These are phyloP conservation scores for Akanthomyces muscarius DNA, from an alignment of 2,329 filamentous ascomycete genomes.

Conservation along the genomic window DNA sequence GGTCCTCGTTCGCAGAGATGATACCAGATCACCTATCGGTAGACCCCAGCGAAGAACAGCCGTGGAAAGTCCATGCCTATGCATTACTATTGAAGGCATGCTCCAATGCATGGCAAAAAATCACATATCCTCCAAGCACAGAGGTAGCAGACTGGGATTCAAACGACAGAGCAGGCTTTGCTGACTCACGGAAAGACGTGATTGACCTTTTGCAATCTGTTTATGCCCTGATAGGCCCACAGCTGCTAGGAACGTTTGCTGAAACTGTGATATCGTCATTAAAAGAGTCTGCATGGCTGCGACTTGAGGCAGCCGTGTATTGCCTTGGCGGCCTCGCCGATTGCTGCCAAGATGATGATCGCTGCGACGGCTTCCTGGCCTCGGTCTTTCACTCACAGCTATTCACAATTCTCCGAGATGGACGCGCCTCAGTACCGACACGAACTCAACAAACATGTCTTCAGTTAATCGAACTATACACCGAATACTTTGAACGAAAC, in stretches of 20 bases:
- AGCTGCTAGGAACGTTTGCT: slow-evolving; percentile 54
- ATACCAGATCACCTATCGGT: slow-evolving; percentile 46
- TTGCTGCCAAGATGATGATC: slow-evolving; percentile 54
- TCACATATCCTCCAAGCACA: slow-evolving; percentile 59
- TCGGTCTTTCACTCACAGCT: slow-evolving; percentile 60
- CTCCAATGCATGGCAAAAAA: slow-evolving; percentile 64
- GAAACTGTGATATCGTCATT: slow-evolving; percentile 51
- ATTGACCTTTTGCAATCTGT: slow-evolving; percentile 70
- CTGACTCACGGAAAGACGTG: slow-evolving; percentile 73
- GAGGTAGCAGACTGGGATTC: slow-evolving; percentile 65
- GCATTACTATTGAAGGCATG: slow-evolving; percentile 55
- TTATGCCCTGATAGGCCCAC: slow-evolving; percentile 57
- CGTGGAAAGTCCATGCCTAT: background rate
- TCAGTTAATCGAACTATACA: slow-evolving; percentile 66
- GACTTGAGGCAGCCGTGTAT: slow-evolving; percentile 58
- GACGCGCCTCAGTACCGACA: slow-evolving; percentile 51
- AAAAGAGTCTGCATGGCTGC: slow-evolving; percentile 48
- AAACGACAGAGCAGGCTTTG: slow-evolving; percentile 62
- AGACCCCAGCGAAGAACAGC: background rate
- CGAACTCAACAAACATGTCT: slow-evolving; percentile 66
- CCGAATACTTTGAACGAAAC: slow-evolving; percentile 71
- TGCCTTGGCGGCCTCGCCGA: slow-evolving; percentile 66
- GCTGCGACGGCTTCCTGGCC: slow-evolving; percentile 55
- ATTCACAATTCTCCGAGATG: slow-evolving; percentile 50
- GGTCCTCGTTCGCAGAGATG: slow-evolving; percentile 71